Base-by-base conservation (phyloP, 2,329 filamentous ascomycete genomes). In the Akanthomyces dipterigenus region DNA sequence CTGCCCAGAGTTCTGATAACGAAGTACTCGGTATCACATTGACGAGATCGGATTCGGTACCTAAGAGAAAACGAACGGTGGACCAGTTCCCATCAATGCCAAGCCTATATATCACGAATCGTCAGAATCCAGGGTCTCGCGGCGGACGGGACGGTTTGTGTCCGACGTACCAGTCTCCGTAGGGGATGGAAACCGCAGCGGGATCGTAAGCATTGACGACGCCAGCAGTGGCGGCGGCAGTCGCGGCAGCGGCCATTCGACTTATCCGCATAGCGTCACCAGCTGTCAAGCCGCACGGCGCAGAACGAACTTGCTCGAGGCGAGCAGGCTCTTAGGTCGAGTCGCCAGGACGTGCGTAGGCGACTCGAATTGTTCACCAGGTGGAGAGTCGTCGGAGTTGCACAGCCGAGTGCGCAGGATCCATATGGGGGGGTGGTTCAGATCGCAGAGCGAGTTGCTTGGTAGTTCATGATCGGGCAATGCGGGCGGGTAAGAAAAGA, bases 41-140 rank as follows among this genome's bases (percentile, higher is more conserved):
- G 63, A 78, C 68, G 11, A 65, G 34, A 58, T 75, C 69, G 7
- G 67, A 67, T 11, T 72, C 66, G 22, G 75, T 72, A 82, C 78
- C 67, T 76, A 82, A 63, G 6, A 66, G 63, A 51, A 92, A 77
- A 14, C 77, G 78, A 65, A 90, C 84, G 7, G 87, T 84, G 18
- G 88, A 91, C 89, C 89, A 93, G 64, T 80, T 80, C 11, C 88
- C 88, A 70, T 90, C 88, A 65, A 82, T 79, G 53, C 86, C 86
- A 64, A 83, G 80, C 84, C 83, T 86, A 60, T 36, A 53, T n/a
- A 28, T 49, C 18, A 16, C 20, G 50, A 36, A 18, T 6, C 20
- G 57, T 60, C 43, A 55, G 40, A 22, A 62, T 40, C 22, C 34
- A 24, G 24, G 3, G 22, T 28, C 20, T n/a, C 36, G 5, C 8